Evolutionary conservation across 495 filamentous ascomycete genomes (phyloP), one percentile per base, ranked within the genome.

Genomic region (Xylaria intraflava): DNA sequence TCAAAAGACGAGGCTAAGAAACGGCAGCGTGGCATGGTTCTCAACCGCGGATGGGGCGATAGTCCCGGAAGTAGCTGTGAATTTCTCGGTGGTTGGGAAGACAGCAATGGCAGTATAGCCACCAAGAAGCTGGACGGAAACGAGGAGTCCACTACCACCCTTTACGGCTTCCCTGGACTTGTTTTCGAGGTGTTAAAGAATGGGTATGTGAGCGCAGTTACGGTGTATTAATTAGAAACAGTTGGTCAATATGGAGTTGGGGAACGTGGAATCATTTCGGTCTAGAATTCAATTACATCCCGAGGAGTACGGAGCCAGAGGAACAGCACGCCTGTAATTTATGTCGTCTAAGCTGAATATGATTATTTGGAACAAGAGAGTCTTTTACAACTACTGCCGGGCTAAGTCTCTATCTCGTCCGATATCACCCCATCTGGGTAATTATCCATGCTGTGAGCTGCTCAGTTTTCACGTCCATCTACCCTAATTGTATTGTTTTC

Each of bases 121-220:
- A 70, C 70, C 7, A 77, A 72, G 46, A 77, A 67, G 20, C 63
- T 74, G 16, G 72, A 76, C 31, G 68, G 72, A 26, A 80, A 72
- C 40, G 84, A 84, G 59, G 81, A 81, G 60, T 89, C 67, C 77
- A 93, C 89, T 50, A 93, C 88, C 22, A 91, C 92, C 60, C 69
- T 98, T 12, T 97, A 89, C 75, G 90, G 91, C 10, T 97, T 94
- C 65, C 93, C 92, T 1, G 93, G 93, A 2, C 72, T 96, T 62
- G 77, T 96, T 17, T 97, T 96, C 71, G 93, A 98, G 71, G 92
- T 98, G 10, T 69, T 96, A 69, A 93, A 88, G 83, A 96, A 93
- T 64, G 89, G 86, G 3, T 84, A 83, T 38, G 89, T 98, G 29
- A 92, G 88, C 65, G 86, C 85, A 29, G 72, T 97, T 59, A 96